These are phyloP conservation scores for Penicillium glabrum DNA, from an alignment of 2,329 filamentous ascomycete genomes.

Conservation along the genomic window DNA sequence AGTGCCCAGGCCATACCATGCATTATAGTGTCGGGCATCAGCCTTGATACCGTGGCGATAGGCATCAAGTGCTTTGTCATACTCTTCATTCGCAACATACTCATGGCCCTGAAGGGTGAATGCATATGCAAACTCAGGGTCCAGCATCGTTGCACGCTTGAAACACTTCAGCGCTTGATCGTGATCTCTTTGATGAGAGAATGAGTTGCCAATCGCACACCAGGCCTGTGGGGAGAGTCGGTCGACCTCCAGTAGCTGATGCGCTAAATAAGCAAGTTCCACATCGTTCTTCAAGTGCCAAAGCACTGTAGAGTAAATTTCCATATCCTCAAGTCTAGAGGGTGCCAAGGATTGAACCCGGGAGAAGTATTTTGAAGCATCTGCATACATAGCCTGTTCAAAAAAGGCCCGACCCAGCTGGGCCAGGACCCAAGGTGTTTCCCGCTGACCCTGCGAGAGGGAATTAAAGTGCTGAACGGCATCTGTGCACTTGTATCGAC, in stretches of 20 bases:
- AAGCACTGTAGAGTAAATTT: slow-evolving; percentile 97
- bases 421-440: slow-evolving; percentile 90
- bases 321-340: slow-evolving; percentile 88
- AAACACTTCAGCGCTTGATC: slow-evolving; percentile 95
- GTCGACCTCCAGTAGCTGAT: slow-evolving; percentile 82
- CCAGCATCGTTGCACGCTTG: slow-evolving; percentile 86
- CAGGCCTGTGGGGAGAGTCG: slow-evolving; percentile 92
- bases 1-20: slow-evolving; percentile 84
- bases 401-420: slow-evolving; percentile 90
- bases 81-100: slow-evolving; percentile 93
- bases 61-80: slow-evolving; percentile 85
- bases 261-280: slow-evolving; percentile 86
- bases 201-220: slow-evolving; percentile 94
- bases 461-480: slow-evolving; percentile 72
- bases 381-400: slow-evolving; percentile 80
- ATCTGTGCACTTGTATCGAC: slow-evolving; percentile 75
- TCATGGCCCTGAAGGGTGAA: slow-evolving; percentile 96
- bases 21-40: slow-evolving; percentile 90
- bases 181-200: slow-evolving; percentile 87
- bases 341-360: slow-evolving; percentile 77
- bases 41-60: slow-evolving; percentile 85
- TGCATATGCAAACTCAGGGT: slow-evolving; percentile 89
- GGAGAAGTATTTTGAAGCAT: slow-evolving; percentile 84
- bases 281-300: slow-evolving; percentile 95
- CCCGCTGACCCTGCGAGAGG: slow-evolving; percentile 72